These are phyloP conservation scores for Xylaria longipes DNA, from an alignment of 495 filamentous ascomycete species.

Conservation along the genomic window DNA sequence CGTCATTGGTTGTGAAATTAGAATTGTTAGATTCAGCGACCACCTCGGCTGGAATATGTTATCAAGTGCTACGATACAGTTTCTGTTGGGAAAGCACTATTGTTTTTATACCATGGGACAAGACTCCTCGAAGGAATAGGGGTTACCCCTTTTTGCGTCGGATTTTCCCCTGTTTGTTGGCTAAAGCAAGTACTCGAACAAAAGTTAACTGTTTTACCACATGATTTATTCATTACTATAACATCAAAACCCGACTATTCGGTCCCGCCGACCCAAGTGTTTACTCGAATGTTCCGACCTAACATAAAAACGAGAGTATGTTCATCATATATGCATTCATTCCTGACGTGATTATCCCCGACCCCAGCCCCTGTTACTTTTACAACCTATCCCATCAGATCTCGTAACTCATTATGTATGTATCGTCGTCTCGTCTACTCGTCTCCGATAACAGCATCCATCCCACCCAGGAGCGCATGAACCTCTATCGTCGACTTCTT, in stretches of 20 bases:
- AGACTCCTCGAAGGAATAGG: neutral
- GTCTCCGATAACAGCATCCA: constrained; percentile 42
- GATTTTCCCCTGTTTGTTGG: neutral
- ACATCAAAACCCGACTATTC: no score
- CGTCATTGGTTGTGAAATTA: neutral
- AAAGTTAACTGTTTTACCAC: neutral
- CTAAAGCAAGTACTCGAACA: neutral
- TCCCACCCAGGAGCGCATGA: constrained; percentile 37
- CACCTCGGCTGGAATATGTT: neutral
- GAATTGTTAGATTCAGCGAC: neutral
- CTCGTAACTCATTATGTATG: neutral
- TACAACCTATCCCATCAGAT: neutral
- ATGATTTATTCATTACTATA: neutral
- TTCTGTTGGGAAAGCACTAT: neutral
- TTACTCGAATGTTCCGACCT: neutral
- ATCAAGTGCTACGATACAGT: neutral
- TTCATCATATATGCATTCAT: constrained; percentile 1
- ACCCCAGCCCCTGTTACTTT: neutral
- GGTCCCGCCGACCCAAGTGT: neutral
- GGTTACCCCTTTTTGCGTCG: neutral
- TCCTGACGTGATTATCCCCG: neutral
- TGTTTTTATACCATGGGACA: neutral
- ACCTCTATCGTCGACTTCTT: constrained; percentile 34
- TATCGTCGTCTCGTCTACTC: neutral
- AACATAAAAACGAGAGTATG: neutral